Evolutionary conservation across 371 early-diverging fungal genomes (phyloP), one percentile per base, ranked within the genome.

Genomic region (Haplosporangium sp.): DNA sequence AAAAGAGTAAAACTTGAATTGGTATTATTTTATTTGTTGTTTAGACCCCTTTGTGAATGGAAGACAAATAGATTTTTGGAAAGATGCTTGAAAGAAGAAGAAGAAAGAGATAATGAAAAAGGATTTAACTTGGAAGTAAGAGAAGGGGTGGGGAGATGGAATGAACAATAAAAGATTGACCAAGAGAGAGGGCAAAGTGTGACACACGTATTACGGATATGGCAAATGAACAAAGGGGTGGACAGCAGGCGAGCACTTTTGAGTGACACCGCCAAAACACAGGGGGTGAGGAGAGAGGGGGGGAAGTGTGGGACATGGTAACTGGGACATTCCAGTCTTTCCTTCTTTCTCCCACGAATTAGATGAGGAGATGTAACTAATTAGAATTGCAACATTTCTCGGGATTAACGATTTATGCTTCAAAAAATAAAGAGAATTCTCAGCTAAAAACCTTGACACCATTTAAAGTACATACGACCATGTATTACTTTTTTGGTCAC

Each of bases 71-170:
- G 48, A 63, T 6, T 45, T 44, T 38, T 50, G 17, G 15, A 39
- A 60, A 2, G n/a, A 19, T 19, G 20, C 45, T 1, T 11, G 45
- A 39, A 58, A 61, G 35, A 52, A 20, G 34, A 10, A 4, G 20
- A 53, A 48, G 39, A n/a, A 57, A 39, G 39, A 53, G 34, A 37
- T n/a, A 47, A 40, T 50, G 27, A n/a, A 50, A 64, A 71, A 48
- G 44, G 50, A 44, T 44, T 27, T 19, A 55, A 55, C 7, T 17
- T 4, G 17, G 47, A 27, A 44, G 38, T n/a, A 61, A 35, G 53
- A 37, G 53, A 52, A 34, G 20, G 39, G 5, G 44, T 37, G 42
- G 48, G 34, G 40, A 38, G 19, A 58, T 40, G 15, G 53, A 71
- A 50, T n/a, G 35, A 42, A 39, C 4, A 62, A 11, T 3, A 61